Evolutionary conservation across 108 stramenopile species (phyloP), one percentile per base, ranked within the genome.

Genomic region (Discostella pseudostelligera): DNA sequence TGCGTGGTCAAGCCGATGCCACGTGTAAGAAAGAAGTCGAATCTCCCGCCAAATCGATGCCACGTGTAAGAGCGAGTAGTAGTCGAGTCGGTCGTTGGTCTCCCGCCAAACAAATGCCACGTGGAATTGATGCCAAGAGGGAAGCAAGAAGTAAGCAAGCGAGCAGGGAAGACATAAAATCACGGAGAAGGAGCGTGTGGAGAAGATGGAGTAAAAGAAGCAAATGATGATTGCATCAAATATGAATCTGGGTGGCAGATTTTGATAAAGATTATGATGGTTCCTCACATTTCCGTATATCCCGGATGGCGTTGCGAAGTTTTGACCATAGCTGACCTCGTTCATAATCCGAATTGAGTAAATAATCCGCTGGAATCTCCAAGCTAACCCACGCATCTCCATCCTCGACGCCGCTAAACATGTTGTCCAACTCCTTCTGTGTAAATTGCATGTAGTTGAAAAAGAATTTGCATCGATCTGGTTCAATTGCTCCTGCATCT

Each of bases 401-500:
- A 62, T 83, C 77, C 19, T 74, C 72, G 39, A 57, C 62, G 11
- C 50, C 68, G 40, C 44, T 59, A 60, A 93, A 73, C 87, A 93
- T 80, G n/a, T 78, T 63, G 53, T 93, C 87, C 58, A 93, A 63
- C 50, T 93, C 88, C 7, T 73, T 39, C 69, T 89, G 85, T 21
- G 82, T 73, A 44, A 88, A 93, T 57, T 89, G 80, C 69, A 84
- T 80, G 46, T 84, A 88, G 60, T 87, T 83, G 56, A 89, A 93
- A 49, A 93, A 93, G 59, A 89, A 87, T 56, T 93, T 93, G 45
- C 79, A 84, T 54, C 74, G 81, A 49, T 81, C 63, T 0, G 82
- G 50, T 42, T 77, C 72, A 24, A 81, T 26, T 22, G 50, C 44
- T 32, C 79, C 76, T 7, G 57, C 69, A 48, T 85, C 72, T 13